Evolutionary conservation across 371 early-diverging fungal species (phyloP), one percentile per base, ranked within the genome.

Genomic region (Mortierella sp.): DNA sequence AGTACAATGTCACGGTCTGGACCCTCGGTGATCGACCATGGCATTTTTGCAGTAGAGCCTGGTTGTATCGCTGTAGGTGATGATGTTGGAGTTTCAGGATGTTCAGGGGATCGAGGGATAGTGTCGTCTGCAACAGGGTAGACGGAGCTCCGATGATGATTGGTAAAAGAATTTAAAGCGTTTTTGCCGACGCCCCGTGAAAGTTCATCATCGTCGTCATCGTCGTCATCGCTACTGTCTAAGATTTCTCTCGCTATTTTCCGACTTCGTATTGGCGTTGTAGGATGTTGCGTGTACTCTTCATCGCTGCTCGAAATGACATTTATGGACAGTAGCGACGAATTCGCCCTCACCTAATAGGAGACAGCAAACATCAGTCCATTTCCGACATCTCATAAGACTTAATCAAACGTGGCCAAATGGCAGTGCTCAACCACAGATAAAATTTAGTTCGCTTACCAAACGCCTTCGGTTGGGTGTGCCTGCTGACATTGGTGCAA

Each of bases 21-120:
- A 28, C 72, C 77, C 28, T 77, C 74, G 0, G 64, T 37, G 10
- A 73, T 69, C 1, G 79, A 73, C 73, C 79, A 79, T 1, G 79
- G 74, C 74, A 79, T 73, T 32, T 63, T 73, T 17, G 59, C 35
- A 13, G 64, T 9, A 10, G 76, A 64, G 19, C 58, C 72, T 6
- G 61, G 45, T 3, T 47, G 49, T 23, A 53, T 5, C 4, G 49
- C 17, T 61, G 66, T 2, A 15, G 61, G 22, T 9, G 54, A 19
- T 1, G 10, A n/a, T n/a, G 13, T 23, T 3, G 40, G 32, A 6
- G 65, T 26, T 40, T 35, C 51, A 2, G 19, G 43, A 0, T 3
- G 47, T n/a, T 43, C 22, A 12, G 65, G 35, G 8, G 56, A 29
- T 51, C 43, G 45, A 12, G 79, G 70, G 22, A 79, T 73, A 40